A percentile compares a stretch with the other conserved stretches of the same genome.
phyloP scores from a whole-genome alignment of 2,329 filamentous ascomycete species.

The Dissoconium aciculare region DNA sequence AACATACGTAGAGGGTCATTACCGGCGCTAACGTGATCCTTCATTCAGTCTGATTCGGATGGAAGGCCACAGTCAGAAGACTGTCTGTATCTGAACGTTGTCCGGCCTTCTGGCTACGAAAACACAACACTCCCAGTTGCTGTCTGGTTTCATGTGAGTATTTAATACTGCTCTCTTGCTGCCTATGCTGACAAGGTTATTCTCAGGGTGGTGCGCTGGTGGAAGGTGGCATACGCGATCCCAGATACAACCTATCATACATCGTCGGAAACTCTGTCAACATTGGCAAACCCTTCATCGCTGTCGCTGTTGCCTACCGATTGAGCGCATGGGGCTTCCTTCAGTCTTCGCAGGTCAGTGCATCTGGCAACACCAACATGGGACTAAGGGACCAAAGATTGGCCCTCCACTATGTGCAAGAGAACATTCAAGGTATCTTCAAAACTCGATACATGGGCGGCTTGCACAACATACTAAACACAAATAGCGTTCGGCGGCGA shows the following conservation, averaged over 20 bases:
- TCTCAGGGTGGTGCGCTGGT: slow-evolving; percentile 10
- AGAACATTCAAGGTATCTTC: slow-evolving; percentile 24
- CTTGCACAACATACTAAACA: slow-evolving; percentile 35
- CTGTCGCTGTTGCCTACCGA: slow-evolving; percentile 47
- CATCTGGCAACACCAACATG: slow-evolving; percentile 38
- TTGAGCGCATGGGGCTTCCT: slow-evolving; percentile 57
- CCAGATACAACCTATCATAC: slow-evolving; percentile 48
- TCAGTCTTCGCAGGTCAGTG: slow-evolving; percentile 38
- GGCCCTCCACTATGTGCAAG: slow-evolving; percentile 32
- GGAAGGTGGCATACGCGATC: slow-evolving; percentile 33
- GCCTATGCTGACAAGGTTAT: no score
- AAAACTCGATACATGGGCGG: background rate
- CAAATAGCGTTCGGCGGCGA: slow-evolving; percentile 12
- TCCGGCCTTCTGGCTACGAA: slow-evolving; percentile 37
- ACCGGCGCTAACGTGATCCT: no score
- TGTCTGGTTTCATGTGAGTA: slow-evolving; percentile 41
- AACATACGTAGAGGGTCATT: no score
- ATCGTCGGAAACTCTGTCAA: slow-evolving; percentile 36
- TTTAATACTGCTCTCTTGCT: slow-evolving; percentile 17
- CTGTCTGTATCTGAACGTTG: slow-evolving; percentile 48
- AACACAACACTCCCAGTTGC: slow-evolving; percentile 36
- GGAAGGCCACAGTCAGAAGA: slow-evolving; percentile 36
- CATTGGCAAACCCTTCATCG: slow-evolving; percentile 38
- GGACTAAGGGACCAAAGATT: slow-evolving; percentile 32
- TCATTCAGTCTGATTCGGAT: slow-evolving; percentile 15